Conservation (phyloP, 2,329 filamentous ascomycete genomes). For the Zelopaecilomyces penicillatus region DNA sequence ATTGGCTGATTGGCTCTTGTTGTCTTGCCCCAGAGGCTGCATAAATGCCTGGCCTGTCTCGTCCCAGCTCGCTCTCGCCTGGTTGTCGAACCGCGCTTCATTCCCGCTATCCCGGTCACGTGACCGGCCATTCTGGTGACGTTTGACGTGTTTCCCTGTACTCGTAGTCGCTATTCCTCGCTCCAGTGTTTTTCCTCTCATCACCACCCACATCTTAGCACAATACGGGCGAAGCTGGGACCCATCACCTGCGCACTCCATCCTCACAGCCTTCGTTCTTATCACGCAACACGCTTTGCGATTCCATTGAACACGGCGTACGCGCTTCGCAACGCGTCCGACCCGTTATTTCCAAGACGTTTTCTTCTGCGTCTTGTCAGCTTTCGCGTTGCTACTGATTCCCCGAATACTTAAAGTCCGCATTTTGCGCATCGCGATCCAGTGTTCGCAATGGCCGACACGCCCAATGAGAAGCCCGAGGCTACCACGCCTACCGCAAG, state of each 20-base stretch:
- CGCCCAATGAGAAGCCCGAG: constrained; percentile 27
- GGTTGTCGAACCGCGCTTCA: constrained; percentile 7
- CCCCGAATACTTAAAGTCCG: constrained; percentile 1
- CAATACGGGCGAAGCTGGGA: constrained; percentile 23
- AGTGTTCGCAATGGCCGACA: constrained; percentile 30
- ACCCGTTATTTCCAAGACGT: constrained; percentile 8
- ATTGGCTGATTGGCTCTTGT: not conserved
- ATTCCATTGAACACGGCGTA: constrained; percentile 18
- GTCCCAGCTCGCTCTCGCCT: not conserved
- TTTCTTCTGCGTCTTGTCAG: constrained; percentile 2
- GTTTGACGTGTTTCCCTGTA: constrained; percentile 23
- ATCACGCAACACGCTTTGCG: constrained; percentile 23
- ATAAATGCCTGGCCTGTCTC: constrained; percentile 3
- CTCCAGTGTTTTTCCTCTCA: constrained; percentile 26
- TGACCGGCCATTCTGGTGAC: constrained; percentile 25
- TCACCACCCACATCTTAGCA: constrained; percentile 26
- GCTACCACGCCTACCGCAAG: constrained; percentile 23
- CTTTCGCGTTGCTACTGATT: constrained; percentile 7
- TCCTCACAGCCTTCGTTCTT: constrained; percentile 17
- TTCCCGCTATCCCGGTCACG: constrained; percentile 18
- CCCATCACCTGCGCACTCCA: constrained; percentile 25
- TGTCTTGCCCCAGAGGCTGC: constrained; percentile 4
- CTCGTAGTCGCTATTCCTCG: constrained; percentile 21
- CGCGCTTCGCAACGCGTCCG: constrained; percentile 16
- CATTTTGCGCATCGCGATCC: constrained; percentile 14